Percentiles rank a stretch among this genome's conserved stretches.
Conservation (phyloP, 768 basidiomycete genomes). For the Tylopilus sp. region DNA sequence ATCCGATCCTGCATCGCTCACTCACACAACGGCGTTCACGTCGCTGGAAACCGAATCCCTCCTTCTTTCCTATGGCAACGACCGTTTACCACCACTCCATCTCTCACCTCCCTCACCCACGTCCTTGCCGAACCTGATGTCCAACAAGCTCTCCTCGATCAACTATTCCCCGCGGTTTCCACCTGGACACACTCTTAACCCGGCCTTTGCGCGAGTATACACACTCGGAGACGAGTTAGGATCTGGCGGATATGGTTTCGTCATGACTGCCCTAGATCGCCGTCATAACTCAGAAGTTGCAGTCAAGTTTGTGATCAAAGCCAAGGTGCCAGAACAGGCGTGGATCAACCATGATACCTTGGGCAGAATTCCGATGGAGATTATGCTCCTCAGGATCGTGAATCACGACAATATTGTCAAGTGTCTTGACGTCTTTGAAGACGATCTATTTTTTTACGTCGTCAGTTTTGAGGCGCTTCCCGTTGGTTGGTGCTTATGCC, state of each 20-base stretch:
- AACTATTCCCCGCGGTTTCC: conserved; percentile 55
- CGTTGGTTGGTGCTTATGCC: conserved; percentile 3
- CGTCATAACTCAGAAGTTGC: conserved; percentile 68
- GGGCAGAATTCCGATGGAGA: conserved; percentile 75
- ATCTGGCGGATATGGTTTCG: conserved; percentile 92
- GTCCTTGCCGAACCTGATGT: background rate
- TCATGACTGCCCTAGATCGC: conserved; percentile 78
- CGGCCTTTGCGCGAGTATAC: conserved; percentile 58
- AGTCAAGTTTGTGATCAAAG: conserved; percentile 92
- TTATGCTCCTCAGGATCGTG: conserved; percentile 68
- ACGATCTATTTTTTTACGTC: conserved; percentile 80
- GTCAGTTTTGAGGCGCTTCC: conserved; percentile 42
- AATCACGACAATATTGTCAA: conserved; percentile 80
- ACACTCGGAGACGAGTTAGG: conserved; percentile 76
- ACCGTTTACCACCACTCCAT: background rate
- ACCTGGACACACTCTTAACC: conserved; percentile 53
- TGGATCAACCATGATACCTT: conserved; percentile 56
- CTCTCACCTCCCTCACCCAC: background rate
- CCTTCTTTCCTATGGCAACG: conserved; percentile 19
- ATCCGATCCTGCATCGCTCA: background rate
- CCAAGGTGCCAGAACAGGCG: conserved; percentile 50
- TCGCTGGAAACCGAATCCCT: conserved; percentile 16
- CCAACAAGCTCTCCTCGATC: conserved; percentile 15
- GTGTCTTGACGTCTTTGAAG: conserved; percentile 83
- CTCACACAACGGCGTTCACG: background rate